Base-by-base conservation (phyloP, 2,329 filamentous ascomycete genomes). In the Botrytis elliptica region DNA sequence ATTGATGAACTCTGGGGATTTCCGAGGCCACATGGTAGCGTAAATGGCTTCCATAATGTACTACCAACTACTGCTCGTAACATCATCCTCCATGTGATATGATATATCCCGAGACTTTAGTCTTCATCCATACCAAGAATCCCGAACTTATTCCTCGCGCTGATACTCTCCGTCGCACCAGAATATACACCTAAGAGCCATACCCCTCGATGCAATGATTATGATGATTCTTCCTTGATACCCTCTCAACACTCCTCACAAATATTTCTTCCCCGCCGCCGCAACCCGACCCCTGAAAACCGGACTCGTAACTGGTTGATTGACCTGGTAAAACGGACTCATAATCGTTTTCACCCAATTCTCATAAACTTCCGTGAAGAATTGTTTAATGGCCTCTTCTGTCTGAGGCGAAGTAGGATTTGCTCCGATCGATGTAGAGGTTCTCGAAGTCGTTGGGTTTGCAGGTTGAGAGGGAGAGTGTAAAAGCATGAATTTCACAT, bases 341-440 rank as follows among this genome's bases (percentile, higher is more conserved):
- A 99, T 98, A 74, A 95, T 90, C 20, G 95, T 93, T 87, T 99
- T 99, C 77, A 97, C 89, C 91, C 95, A 99, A 78, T 91, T 94
- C 84, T 99, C 96, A 84, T 98, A 98, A 20, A 98, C 93, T 81
- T 99, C 96, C 25, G 88, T 87, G 85, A 99, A 97, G 85, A 98
- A 99, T 83, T 93, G 93, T 81, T 94, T 91, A 79, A 98, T 93
- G 7, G 96, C 95, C 84, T 99, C 96, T 84, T 99, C 96, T 8
- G 95, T 97, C 81, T 95, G 93, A 9, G 94, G 91, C 74, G 91
- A 93, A 4, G 91, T 95, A 0, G 95, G 95, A 82, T 97, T 98
- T 77, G 92, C 91, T 73, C 90, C 92, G 74, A 94, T 91, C 59
- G 90, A 90, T n/a, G 91, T 91, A 75, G 88, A 90, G 29, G 88